A percentile compares a stretch with the other conserved stretches of the same genome.
phyloP scores from a whole-genome alignment of 1,139 yeast species.

The Magnusiomyces ingens region DNA sequence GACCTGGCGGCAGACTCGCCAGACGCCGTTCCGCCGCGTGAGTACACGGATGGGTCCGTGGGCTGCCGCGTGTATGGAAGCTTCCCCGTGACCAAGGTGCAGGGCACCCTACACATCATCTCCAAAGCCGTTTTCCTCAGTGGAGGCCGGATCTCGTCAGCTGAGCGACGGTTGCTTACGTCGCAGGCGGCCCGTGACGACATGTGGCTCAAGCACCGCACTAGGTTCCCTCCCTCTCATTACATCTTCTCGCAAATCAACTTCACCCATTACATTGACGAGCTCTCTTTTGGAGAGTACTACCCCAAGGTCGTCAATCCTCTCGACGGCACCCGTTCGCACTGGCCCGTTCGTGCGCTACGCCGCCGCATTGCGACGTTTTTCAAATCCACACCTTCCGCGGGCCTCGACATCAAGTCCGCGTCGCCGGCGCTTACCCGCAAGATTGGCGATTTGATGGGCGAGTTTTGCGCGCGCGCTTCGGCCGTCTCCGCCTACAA shows the following conservation, averaged over 20 bases:
- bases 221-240: conserved; percentile 3
- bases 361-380: neutral
- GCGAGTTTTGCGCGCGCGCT: neutral
- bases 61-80: conserved; percentile 89
- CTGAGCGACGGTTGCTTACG: neutral
- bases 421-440: too few relatives aligned
- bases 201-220: neutral
- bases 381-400: neutral
- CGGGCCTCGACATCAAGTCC: too few relatives aligned
- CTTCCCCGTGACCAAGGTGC: conserved; percentile 77
- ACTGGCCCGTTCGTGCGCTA: neutral
- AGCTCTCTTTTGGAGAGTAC: conserved; percentile 85
- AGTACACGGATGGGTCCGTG: conserved; percentile 30
- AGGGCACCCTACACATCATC: conserved; percentile 80
- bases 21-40: too few relatives aligned
- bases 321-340: conserved; percentile 46
- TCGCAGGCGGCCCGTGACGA: neutral
- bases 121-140: conserved; percentile 13
- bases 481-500: conserved; percentile 32
- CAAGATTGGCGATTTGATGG: too few relatives aligned
- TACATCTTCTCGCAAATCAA: conserved; percentile 39
- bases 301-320: conserved; percentile 85
- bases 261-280: conserved; percentile 78
- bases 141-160: neutral
- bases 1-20: too few relatives aligned